Evolutionary conservation across 177 flowering plant species (phyloP).

Genomic region (Telopea speciosissima): DNA sequence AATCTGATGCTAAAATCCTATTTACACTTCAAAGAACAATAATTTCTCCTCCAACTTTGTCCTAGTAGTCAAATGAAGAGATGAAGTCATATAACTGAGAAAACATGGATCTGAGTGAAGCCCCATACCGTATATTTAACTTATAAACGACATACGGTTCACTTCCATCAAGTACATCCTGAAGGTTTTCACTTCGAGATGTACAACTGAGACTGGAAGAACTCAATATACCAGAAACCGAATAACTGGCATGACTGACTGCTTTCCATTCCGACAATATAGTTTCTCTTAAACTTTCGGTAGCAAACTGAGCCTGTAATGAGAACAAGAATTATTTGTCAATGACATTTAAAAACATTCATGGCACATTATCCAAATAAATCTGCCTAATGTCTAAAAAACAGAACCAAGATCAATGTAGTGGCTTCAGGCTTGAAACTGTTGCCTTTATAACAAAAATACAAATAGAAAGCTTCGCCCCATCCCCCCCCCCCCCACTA

Average conservation of each 20-base stretch:
- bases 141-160: conserved; percentile 40
- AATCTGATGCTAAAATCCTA: no score
- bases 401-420: background rate
- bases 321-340: background rate
- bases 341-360: background rate
- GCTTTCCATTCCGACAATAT: conserved; percentile 42
- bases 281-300: conserved; percentile 45
- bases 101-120: background rate
- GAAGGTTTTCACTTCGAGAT: conserved; percentile 56
- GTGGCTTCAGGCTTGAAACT: background rate
- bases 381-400: background rate
- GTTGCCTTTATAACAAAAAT: background rate
- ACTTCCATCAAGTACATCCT: conserved; percentile 43
- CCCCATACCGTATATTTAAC: conserved; percentile 52
- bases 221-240: conserved; percentile 67
- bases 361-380: background rate
- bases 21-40: no score
- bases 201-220: conserved; percentile 43
- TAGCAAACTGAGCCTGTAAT: conserved; percentile 36
- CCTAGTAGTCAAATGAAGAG: background rate
- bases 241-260: conserved; percentile 39
- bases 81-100: background rate
- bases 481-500: no score
- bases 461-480: no score
- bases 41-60: background rate